These are phyloP conservation scores for Aspergillaceae sp. DNA, from an alignment of 2,329 filamentous ascomycete genomes.

Conservation along the genomic window DNA sequence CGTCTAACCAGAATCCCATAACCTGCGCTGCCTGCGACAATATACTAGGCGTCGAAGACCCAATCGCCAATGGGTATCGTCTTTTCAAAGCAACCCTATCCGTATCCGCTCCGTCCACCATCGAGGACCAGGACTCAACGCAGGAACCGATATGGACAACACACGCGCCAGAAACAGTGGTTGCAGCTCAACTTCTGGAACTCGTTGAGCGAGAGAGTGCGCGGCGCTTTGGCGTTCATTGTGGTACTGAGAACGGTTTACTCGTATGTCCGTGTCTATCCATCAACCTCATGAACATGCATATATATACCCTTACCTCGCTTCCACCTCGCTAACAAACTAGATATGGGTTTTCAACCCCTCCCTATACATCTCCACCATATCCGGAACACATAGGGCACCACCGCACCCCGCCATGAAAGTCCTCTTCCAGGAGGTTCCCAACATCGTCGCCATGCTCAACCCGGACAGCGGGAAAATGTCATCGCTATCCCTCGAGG, in stretches of 20 bases:
- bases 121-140: constrained; percentile 27
- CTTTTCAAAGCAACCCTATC: constrained; percentile 43
- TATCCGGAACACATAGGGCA: constrained; percentile 19
- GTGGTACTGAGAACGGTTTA: constrained; percentile 23
- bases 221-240: constrained; percentile 47
- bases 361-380: constrained; percentile 48
- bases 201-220: constrained; percentile 48
- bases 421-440: constrained; percentile 42
- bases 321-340: not conserved
- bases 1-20: constrained; percentile 24
- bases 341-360: constrained; percentile 51
- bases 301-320: not conserved
- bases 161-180: constrained; percentile 28
- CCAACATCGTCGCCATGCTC: constrained; percentile 27
- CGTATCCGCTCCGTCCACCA: constrained; percentile 12
- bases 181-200: constrained; percentile 49
- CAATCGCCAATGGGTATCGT: constrained; percentile 37
- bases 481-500: constrained; percentile 40
- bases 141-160: constrained; percentile 17
- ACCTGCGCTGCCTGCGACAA: constrained; percentile 23
- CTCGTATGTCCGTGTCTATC: constrained; percentile 22
- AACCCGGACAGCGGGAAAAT: constrained; percentile 28
- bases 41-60: constrained; percentile 33
- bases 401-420: constrained; percentile 47
- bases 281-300: no score